Percentiles rank a stretch among this genome's conserved stretches.
These are phyloP conservation scores for Leishmania major DNA, from an alignment of 208 protist genomes.

Conservation along the genomic window DNA sequence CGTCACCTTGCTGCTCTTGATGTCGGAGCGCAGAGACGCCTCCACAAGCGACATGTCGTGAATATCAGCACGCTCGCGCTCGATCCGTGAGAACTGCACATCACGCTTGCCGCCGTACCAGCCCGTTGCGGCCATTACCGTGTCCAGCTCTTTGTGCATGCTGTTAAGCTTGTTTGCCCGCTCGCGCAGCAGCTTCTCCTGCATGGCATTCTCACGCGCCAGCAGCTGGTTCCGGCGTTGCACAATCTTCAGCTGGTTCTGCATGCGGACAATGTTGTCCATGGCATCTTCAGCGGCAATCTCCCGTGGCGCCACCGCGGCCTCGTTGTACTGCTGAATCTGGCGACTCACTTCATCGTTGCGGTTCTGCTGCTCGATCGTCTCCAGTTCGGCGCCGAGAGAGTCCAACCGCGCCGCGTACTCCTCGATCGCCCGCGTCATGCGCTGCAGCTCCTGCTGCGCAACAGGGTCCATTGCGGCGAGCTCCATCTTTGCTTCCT, in stretches of 20 bases:
- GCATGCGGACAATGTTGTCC: slow-evolving; percentile 78
- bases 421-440: slow-evolving; percentile 57
- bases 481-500: slow-evolving; percentile 15
- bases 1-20: slow-evolving; percentile 55
- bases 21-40: slow-evolving; percentile 50
- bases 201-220: slow-evolving; percentile 64
- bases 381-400: slow-evolving; percentile 44
- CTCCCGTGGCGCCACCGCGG: slow-evolving; percentile 35
- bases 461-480: slow-evolving; percentile 28
- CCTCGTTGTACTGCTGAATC: slow-evolving; percentile 65
- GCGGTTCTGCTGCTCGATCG: slow-evolving; percentile 70
- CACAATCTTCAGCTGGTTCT: slow-evolving; percentile 90
- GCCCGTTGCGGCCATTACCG: slow-evolving; percentile 62
- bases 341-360: slow-evolving; percentile 70
- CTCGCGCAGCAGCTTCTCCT: slow-evolving; percentile 64
- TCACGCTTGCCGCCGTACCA: slow-evolving; percentile 66
- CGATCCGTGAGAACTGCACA: slow-evolving; percentile 36
- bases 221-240: slow-evolving; percentile 80
- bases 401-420: slow-evolving; percentile 56
- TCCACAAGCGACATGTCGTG: slow-evolving; percentile 74
- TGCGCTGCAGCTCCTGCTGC: slow-evolving; percentile 61
- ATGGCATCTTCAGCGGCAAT: slow-evolving; percentile 87
- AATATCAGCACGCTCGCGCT: slow-evolving; percentile 40
- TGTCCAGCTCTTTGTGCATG: slow-evolving; percentile 43
- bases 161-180: slow-evolving; percentile 58